These are phyloP conservation scores for Alisma plantagoaquatica DNA, from an alignment of 106 monocot species.

Conservation along the genomic window DNA sequence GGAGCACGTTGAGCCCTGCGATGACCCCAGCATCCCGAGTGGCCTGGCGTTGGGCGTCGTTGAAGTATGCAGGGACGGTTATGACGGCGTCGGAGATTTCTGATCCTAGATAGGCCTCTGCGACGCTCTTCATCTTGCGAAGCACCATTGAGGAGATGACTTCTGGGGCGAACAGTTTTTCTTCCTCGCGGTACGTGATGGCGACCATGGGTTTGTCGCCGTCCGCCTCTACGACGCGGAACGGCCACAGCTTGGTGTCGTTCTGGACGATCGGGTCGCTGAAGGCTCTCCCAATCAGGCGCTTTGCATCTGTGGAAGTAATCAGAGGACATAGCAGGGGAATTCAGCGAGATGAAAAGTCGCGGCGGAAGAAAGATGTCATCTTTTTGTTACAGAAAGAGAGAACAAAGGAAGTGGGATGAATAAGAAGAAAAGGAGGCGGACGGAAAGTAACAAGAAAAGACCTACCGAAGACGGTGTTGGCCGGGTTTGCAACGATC, in stretches of 20 bases:
- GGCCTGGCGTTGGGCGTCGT: constrained; percentile 19
- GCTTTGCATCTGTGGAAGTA: constrained; percentile 15
- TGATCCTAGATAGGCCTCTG: constrained; percentile 9
- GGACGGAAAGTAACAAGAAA: no score
- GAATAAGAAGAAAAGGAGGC: no score
- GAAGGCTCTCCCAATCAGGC: no score
- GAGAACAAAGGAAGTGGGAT: no score
- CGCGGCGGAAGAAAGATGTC: no score
- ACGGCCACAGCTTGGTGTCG: constrained; percentile 13
- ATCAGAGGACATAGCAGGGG: no score
- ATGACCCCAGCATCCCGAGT: constrained; percentile 15
- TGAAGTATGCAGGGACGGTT: constrained; percentile 12
- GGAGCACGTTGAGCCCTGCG: no score
- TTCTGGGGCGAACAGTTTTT: constrained; percentile 10
- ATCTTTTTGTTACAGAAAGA: no score
- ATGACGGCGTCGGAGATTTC: constrained; percentile 9
- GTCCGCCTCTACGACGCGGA: constrained; percentile 1
- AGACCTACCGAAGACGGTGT: no score
- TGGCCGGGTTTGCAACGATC: constrained; percentile 14
- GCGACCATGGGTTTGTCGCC: constrained; percentile 15
- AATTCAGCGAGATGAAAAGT: no score
- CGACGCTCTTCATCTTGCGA: constrained; percentile 6
- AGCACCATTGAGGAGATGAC: constrained; percentile 20
- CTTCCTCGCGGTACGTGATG: constrained; percentile 10
- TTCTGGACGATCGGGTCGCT: no score